Conservation (phyloP, 2,329 filamentous ascomycete species). For the Sporothrix brasiliensis region DNA sequence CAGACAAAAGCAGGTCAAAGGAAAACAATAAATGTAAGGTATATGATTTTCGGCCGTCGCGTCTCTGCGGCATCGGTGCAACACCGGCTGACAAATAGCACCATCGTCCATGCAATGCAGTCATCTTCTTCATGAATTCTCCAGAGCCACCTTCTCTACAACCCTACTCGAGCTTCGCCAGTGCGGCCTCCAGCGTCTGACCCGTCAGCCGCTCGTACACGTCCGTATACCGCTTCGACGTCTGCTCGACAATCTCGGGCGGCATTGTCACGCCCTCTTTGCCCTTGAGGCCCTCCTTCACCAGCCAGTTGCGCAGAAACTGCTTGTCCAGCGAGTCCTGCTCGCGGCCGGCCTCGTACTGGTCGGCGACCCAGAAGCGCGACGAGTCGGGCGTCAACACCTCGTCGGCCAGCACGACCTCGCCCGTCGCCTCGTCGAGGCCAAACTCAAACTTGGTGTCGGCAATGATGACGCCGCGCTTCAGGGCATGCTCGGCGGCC, state of each 20-base stretch:
- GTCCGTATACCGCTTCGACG: slow-evolving; percentile 72
- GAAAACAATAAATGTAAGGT: neutral
- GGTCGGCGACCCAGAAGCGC: slow-evolving; percentile 80
- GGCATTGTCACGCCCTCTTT: slow-evolving; percentile 74
- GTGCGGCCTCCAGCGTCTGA: slow-evolving; percentile 48
- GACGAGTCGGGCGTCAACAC: slow-evolving; percentile 82
- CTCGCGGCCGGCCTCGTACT: slow-evolving; percentile 70
- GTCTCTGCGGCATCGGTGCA: neutral
- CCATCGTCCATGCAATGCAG: neutral
- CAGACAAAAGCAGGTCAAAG: neutral
- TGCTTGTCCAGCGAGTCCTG: slow-evolving; percentile 92
- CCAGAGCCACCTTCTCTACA: no score
- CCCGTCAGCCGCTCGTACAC: slow-evolving; percentile 72
- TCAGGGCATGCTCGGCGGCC: slow-evolving; percentile 64
- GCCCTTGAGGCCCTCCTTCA: slow-evolving; percentile 70
- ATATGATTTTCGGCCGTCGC: neutral
- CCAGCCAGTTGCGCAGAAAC: slow-evolving; percentile 80
- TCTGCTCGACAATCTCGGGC: slow-evolving; percentile 68
- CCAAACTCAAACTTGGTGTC: slow-evolving; percentile 67
- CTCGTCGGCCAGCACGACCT: slow-evolving; percentile 79
- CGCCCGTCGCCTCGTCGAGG: slow-evolving; percentile 63
- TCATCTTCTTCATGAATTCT: neutral
- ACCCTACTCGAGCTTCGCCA: slow-evolving; percentile 36
- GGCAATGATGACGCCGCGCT: slow-evolving; percentile 73
- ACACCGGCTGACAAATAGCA: neutral